Base-by-base conservation (phyloP, 805 yeast genomes). In the Metschnikowia lunata region DNA sequence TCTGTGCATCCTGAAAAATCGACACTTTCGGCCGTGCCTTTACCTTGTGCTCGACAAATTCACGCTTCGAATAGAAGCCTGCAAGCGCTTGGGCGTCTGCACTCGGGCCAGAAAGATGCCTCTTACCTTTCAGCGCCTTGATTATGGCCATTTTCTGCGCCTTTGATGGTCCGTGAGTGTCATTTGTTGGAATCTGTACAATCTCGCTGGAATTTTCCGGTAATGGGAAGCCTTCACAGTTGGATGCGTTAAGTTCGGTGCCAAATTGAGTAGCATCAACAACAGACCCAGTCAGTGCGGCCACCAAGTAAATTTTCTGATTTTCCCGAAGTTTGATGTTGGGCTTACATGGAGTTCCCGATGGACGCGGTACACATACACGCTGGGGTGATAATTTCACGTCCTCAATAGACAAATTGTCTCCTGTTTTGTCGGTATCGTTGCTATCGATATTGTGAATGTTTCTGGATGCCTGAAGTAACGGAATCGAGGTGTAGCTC, bases 231-330 rank as follows among this genome's bases (percentile, higher is more conserved):
- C 83, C 85, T 48, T 74, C 77, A 46, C 83, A 72, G 53, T 80
- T 81, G 31, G 76, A 70, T 0, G 86, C 73, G 57, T 82, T 82
- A 45, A 82, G 67, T 57, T 82, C 86, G 1, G 88, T 82, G 2
- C 85, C 88, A 60, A 77, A 82, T 51, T 73, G 76, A 3, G 87
- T 82, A 8, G 87, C 86, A 54, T 82, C 87, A 50, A 72, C 74
- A 12, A 79, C 55, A 45, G 66, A 67, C 0, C 86, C 85, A 32
- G 82, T 79, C 56, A 80, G 75, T 6, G 85, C 73, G 50, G 81
- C 83, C 28, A 82, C 85, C 36, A 81, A 62, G 52, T 74, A 70
- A 37, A 79, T 79, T 29, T 58, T 57, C 12, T 49, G 45, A 18
- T 51, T 32, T n/a, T 52, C 45, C 26, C 49, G 45, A 39, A 54